Percentiles rank a stretch among this genome's conserved stretches.
phyloP scores from a whole-genome alignment of 768 basidiomycete genomes.

The Flagelloscypha sp. region DNA sequence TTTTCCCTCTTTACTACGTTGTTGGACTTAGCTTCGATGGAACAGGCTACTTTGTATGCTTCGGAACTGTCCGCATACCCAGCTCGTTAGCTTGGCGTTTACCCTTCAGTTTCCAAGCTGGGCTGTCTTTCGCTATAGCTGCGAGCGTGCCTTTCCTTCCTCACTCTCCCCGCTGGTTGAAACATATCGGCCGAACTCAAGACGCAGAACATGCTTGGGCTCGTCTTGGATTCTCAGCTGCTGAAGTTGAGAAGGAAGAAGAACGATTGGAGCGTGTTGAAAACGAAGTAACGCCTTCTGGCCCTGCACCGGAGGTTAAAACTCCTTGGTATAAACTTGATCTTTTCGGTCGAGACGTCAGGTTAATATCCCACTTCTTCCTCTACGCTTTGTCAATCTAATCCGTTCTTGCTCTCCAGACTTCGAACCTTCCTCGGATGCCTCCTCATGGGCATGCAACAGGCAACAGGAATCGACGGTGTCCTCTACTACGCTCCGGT shows the following conservation, averaged over 20 bases:
- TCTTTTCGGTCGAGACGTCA: too few relatives aligned
- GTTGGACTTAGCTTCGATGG: too few relatives aligned
- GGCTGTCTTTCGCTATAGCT: conserved; percentile 21
- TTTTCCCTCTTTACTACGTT: background rate
- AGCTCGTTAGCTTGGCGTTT: conserved; percentile 29
- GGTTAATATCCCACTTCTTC: too few relatives aligned
- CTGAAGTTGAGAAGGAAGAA: conserved; percentile 21
- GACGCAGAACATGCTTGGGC: conserved; percentile 23
- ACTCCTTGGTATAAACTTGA: too few relatives aligned
- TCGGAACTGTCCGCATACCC: conserved; percentile 23
- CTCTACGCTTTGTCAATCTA: too few relatives aligned
- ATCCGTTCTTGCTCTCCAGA: too few relatives aligned
- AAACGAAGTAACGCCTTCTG: too few relatives aligned
- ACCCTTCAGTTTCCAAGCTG: conserved; percentile 27
- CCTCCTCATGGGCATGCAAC: conserved; percentile 37
- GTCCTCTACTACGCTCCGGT: conserved; percentile 6
- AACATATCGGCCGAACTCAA: conserved; percentile 22
- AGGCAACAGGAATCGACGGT: conserved; percentile 16
- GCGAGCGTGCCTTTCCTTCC: conserved; percentile 23
- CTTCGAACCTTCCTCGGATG: conserved; percentile 31
- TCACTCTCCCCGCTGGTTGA: conserved; percentile 34
- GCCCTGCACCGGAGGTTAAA: too few relatives aligned
- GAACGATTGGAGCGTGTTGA: too few relatives aligned
- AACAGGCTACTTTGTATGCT: conserved; percentile 31
- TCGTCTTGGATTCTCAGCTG: conserved; percentile 15